Conservation (phyloP, 2,329 filamentous ascomycete genomes). For the Chaetoscypha palmicola region DNA sequence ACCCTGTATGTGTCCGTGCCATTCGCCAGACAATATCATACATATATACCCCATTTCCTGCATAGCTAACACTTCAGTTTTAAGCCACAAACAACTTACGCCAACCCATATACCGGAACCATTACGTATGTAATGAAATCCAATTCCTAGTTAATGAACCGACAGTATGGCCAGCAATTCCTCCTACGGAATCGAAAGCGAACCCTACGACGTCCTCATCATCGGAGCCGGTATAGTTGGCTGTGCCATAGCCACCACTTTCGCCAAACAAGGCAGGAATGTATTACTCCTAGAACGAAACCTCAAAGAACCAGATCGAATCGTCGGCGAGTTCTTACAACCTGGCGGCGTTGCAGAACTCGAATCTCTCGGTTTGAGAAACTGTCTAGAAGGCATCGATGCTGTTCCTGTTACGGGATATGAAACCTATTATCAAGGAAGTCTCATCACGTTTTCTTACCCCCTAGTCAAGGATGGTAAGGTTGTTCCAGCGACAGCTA, state of each 20-base stretch:
- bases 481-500: slow-evolving; percentile 1
- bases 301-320: slow-evolving; percentile 88
- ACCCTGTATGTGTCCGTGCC: too few species aligned
- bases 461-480: slow-evolving; percentile 49
- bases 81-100: too few species aligned
- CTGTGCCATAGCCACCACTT: slow-evolving; percentile 74
- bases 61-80: too few species aligned
- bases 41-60: too few species aligned
- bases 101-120: too few species aligned
- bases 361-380: slow-evolving; percentile 67
- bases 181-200: too few species aligned
- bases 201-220: slow-evolving; percentile 90
- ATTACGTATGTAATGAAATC: too few species aligned
- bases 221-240: slow-evolving; percentile 89
- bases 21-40: too few species aligned
- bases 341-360: slow-evolving; percentile 82
- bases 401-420: slow-evolving; percentile 78
- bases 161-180: too few species aligned
- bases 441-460: slow-evolving; percentile 71
- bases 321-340: slow-evolving; percentile 91
- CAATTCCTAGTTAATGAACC: too few species aligned
- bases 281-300: slow-evolving; percentile 84
- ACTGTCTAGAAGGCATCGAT: slow-evolving; percentile 86
- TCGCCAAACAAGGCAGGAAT: slow-evolving; percentile 83
- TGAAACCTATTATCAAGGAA: slow-evolving; percentile 74